Base-by-base conservation (phyloP, 2,329 filamentous ascomycete genomes). In the Neonectria faginata region DNA sequence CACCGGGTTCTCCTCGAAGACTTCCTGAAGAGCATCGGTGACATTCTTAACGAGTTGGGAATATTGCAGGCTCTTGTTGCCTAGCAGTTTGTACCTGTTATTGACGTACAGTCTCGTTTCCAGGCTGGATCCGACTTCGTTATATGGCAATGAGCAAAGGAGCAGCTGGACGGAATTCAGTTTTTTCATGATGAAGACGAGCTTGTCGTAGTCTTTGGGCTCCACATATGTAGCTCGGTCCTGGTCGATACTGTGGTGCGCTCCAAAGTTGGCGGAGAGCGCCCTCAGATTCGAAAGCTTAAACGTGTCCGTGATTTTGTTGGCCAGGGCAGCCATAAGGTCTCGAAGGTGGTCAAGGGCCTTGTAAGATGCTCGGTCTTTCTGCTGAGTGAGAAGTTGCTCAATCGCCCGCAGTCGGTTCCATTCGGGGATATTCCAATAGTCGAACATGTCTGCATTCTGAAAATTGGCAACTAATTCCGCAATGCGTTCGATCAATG, bases 401-500 rank as follows among this genome's bases (percentile, higher is more conserved):
- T 78, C 72, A 42, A 79, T 67, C 14, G 57, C 51, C 14, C 64
- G 55, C 20, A 79, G 57, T 31, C 63, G 74, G 1, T 67, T 50
- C 81, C 81, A 84, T 61, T 82, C 76, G 0, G 62, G 51, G 3
- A 79, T 68, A 1, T 66, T 25, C 59, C 73, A 72, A 11, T 67
- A 60, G 25, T 78, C 72, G 44, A 81, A 77, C 14, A 80, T 67
- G 7, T 75, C 42, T 6, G 76, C 71, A 12, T 77, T 80, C 11
- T 67, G 72, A 27, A 84, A 74, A 20, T 75, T 51, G 77, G 63
- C 3, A 71, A 68, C 20, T 22, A 67, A 11, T 57, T 69, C 16
- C 8, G 70, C 60, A 2, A 88, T 77, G 8, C 86, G 80, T 10
- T 85, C 83, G 2, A 83, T 75, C 44, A 90, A 80, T 9, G 79